Base-by-base conservation (phyloP, 1,284 basidiomycete genomes). In the Cryptococcus sp. region DNA sequence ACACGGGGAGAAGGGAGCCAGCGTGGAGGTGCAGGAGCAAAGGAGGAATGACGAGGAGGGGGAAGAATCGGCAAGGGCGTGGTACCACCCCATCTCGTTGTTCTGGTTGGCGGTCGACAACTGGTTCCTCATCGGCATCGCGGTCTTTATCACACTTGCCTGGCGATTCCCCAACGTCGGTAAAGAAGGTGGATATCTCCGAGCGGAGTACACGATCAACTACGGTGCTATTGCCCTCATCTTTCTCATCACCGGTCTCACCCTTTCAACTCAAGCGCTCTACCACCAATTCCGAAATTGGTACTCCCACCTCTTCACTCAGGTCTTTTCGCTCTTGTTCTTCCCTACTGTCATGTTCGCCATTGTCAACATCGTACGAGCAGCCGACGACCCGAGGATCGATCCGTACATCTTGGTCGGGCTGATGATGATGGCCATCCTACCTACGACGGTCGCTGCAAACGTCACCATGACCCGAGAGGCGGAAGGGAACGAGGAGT, bases 391-490 rank as follows among this genome's bases (percentile, higher is more conserved):
- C 52, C 44, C 43, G 19, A 39, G 42, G n/a, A 61, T 71, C 43
- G 56, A 67, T 47, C 45, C 45, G 5, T 66, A 57, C 41, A 59
- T 62, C 5, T 36, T 70, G 14, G 54, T 63, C 19, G 69, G 69
- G 1, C 58, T 70, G 51, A 50, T 64, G 18, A 59, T 68, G 16
- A 64, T 69, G 56, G 54, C 53, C 10, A 51, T 54, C 19, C 52
- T 66, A 45, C 62, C 62, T 19, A 68, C 63, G 9, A 65, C 61
- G 1, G 62, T 67, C 16, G 58, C 58, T 11, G 53, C 52, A 35
- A 71, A 70, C 48, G 65, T 71, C 21, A 58, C 60, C 18, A 69
- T 70, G 65, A 71, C 69, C 1, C 52, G 61, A 0, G 51, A 56
- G 9, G 66, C 68, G 0, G 60, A 61, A 1, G 69, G 69, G 0